Evolutionary conservation across 1,139 yeast species (phyloP), one percentile per base, ranked within the genome.

Genomic region (Williopsis jadinii): DNA sequence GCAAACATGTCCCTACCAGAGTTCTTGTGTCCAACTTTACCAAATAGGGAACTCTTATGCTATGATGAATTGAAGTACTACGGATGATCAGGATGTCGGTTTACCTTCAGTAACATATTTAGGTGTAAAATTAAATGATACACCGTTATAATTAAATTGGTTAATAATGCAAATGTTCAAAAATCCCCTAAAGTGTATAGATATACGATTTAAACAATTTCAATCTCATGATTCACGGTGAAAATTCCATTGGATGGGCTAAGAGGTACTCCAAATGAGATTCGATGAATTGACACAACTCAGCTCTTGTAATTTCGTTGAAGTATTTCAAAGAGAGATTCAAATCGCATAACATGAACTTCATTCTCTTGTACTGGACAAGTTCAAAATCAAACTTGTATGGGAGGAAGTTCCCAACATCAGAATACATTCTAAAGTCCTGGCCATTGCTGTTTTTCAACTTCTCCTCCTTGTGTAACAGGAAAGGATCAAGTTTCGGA

Each of bases 401-500:
- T 34, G 56, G 50, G 35, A 60, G 61, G 62, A 71, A 67, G 5
- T 31, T 45, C 1, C 50, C 34, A 27, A 71, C 69, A 28, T 70
- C 67, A 1, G 75, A 75, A 46, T 72, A 73, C 41, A 73, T 55
- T 45, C 77, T 53, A 33, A 70, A 50, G 42, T 75, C 60, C 12
- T 68, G 52, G 9, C 74, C 77, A 28, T 69, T 65, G 28, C 63
- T 63, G 45, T 70, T 61, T 24, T 66, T 52, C 32, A 75, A 65
- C 45, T 67, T 70, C 2, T 67, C 62, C 8, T 66, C 66, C 28
- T 54, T 54, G 51, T 64, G 66, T 38, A 77, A 61, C 26, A 59
- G 60, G 70, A 73, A 70, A 5, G 86, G 85, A 50, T 79, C 74
- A 41, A 80, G 66, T 58, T 81, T 80, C 30, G 82, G 82, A 61